phyloP scores from a whole-genome alignment of 2,329 filamentous ascomycete species.

The Colletotrichum scovillei region DNA sequence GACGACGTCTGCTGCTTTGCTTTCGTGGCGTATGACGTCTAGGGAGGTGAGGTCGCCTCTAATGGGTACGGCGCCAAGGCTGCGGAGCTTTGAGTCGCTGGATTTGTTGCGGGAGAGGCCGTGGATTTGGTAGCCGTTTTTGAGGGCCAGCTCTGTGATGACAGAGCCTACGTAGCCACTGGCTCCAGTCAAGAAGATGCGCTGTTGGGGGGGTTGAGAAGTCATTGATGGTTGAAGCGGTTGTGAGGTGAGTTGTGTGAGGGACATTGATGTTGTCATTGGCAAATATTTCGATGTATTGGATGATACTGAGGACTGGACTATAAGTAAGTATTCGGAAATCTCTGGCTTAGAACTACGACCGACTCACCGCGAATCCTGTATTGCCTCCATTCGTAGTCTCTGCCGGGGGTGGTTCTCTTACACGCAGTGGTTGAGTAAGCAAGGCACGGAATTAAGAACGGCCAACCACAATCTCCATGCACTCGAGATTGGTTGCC shows the following conservation, averaged over 20 bases:
- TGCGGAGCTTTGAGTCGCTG: slow-evolving; percentile 48
- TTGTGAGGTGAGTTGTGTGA: neutral
- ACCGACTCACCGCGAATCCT: neutral
- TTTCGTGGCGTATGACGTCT: slow-evolving; percentile 50
- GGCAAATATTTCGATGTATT: no score
- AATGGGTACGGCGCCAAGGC: slow-evolving; percentile 51
- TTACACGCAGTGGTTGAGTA: neutral
- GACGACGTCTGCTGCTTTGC: slow-evolving; percentile 53
- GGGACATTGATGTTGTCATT: neutral
- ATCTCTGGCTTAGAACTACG: neutral
- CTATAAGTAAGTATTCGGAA: neutral
- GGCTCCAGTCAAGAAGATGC: slow-evolving; percentile 53
- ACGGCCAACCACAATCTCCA: neutral
- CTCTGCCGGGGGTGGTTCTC: neutral
- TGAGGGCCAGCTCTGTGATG: slow-evolving; percentile 49
- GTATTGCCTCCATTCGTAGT: neutral
- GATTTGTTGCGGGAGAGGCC: slow-evolving; percentile 39
- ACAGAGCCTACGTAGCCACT: slow-evolving; percentile 51
- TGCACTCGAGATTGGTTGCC: neutral
- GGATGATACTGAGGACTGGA: neutral
- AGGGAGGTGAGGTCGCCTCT: slow-evolving; percentile 52
- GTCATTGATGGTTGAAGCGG: neutral
- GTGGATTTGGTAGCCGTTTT: slow-evolving; percentile 51
- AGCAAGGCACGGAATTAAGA: neutral
- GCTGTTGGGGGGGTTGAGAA: neutral